Conservation (phyloP, 2,329 filamentous ascomycete species). For the Iodosphaeria phyllophila region DNA sequence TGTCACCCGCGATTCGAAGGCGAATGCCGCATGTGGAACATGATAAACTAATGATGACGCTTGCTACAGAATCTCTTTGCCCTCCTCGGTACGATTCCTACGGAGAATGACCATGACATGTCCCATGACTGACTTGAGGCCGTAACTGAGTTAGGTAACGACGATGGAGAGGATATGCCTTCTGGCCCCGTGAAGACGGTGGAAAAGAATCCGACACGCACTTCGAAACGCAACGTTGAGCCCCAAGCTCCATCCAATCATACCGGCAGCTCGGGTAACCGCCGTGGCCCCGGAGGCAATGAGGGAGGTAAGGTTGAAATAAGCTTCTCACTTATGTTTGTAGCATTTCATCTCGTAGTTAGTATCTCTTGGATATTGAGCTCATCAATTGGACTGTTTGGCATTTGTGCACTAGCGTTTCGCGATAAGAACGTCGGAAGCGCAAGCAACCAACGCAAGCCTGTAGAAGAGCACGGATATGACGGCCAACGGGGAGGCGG, state of each 20-base stretch:
- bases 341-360: no score
- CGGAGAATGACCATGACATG: constrained; percentile 5
- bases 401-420: no score
- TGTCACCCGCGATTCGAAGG: no score
- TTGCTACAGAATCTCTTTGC: constrained; percentile 78
- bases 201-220: constrained; percentile 63
- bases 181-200: constrained; percentile 72
- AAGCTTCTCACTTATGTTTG: no score
- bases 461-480: constrained; percentile 48
- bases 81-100: constrained; percentile 66
- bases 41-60: no score
- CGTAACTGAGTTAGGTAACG: constrained; percentile 29
- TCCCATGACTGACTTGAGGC: constrained; percentile 9
- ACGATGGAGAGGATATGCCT: constrained; percentile 53
- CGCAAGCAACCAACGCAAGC: constrained; percentile 64
- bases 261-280: constrained; percentile 21
- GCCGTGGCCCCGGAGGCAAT: constrained; percentile 48
- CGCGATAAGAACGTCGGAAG: constrained; percentile 71
- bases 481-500: constrained; percentile 40
- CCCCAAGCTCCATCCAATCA: constrained; percentile 44
- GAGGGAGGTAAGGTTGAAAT: constrained; percentile 58
- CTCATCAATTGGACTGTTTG: no score
- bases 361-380: no score
- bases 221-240: constrained; percentile 70
- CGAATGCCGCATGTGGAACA: no score